Percentiles rank a stretch among this genome's conserved stretches.
These are phyloP conservation scores for Coemansia sp. DNA, from an alignment of 192 early-diverging fungal genomes.

Conservation along the genomic window DNA sequence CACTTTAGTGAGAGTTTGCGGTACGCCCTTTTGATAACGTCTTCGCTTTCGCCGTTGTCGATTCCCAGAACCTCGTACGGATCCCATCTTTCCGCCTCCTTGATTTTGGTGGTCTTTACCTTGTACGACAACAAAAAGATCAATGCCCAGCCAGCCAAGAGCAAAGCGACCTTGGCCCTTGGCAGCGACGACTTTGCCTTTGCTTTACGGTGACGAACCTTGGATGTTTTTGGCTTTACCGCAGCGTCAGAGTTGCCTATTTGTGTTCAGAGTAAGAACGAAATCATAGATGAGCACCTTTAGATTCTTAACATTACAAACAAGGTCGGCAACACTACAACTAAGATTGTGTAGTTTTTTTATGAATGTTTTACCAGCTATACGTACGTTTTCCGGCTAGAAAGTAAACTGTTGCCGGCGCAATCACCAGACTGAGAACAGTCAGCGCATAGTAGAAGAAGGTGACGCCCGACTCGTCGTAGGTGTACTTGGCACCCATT, in stretches of 20 bases:
- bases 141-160: conserved; percentile 45
- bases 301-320: background rate
- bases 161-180: conserved; percentile 35
- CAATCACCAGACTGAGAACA: conserved; percentile 74
- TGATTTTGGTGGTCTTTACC: conserved; percentile 59
- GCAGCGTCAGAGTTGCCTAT: conserved; percentile 23
- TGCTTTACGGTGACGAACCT: conserved; percentile 33
- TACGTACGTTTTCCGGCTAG: conserved; percentile 44
- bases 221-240: conserved; percentile 47
- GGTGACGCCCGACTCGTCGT: conserved; percentile 91
- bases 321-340: background rate
- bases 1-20: conserved; percentile 69
- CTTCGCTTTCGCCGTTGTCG: conserved; percentile 51
- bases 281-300: background rate
- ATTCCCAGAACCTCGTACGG: conserved; percentile 93
- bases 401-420: conserved; percentile 69
- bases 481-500: conserved; percentile 79
- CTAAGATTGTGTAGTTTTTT: background rate
- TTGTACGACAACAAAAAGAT: conserved; percentile 53
- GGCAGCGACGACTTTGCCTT: conserved; percentile 32
- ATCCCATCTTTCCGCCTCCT: conserved; percentile 78
- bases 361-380: background rate
- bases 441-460: conserved; percentile 94
- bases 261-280: background rate
- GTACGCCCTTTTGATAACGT: conserved; percentile 69